Base-by-base conservation (phyloP, 208 protist species). In the Trypanosomatidae sp. region DNA sequence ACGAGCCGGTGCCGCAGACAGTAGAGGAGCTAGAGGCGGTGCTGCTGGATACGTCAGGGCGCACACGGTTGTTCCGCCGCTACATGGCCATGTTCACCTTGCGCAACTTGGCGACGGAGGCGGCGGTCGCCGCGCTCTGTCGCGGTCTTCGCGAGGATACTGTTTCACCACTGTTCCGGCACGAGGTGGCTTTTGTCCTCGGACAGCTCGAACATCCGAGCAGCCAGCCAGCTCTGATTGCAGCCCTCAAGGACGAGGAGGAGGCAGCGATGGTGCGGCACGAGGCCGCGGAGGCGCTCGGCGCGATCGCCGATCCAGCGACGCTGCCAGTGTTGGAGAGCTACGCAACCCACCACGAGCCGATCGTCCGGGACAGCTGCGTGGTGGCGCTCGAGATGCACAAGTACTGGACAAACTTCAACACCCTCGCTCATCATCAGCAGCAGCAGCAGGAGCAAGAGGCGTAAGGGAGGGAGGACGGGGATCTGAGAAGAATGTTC, bases 171-270 rank as follows among this genome's bases (percentile, higher is more conserved):
- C 88, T 99, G n/a, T 93, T 99, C 66, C 92, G 97, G 28, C 98
- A 99, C 79, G 98, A 99, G 82, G 92, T 99, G 30, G 98, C 97
- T 1, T 99, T 98, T 73, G 98, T 99, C 43, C 91, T 99, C 19
- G 98, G 98, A 9, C 98, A 99, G 88, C 76, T 99, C 47, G 95
- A 99, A 81, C 84, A 93, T 67, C 80, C 81, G 39, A 76, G 78
- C 12, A 88, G 89, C 53, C 85, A 95, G 69, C 67, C 81, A 0
- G 89, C 90, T 8, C 83, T 99, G 9, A 74, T 86, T 39, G 84
- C 73, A 36, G 70, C 87, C 0, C 83, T 99, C 22, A 67, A 79
- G 36, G 90, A 98, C 65, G 89, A 92, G 59, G 60, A 73, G 36
- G 97, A 99, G 84, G 90, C 97, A 30, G 78, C 91, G 13, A 99